Conservation (phyloP, 805 yeast genomes). For the Wickerhamiella hasegawae region DNA sequence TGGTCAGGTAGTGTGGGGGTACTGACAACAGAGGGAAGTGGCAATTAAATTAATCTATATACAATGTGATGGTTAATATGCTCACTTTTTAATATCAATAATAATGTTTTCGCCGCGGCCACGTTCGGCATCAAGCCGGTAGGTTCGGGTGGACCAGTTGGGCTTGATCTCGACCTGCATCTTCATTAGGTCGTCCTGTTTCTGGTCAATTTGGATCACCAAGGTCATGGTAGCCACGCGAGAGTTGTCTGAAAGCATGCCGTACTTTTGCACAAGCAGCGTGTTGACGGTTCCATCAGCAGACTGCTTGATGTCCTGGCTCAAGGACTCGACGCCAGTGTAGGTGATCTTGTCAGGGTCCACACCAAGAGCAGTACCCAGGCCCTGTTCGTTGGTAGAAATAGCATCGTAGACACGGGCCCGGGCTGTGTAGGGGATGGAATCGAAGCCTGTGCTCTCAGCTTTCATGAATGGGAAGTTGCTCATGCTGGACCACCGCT, state of each 20-base stretch:
- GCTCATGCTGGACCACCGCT: slow-evolving; percentile 3
- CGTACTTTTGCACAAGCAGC: slow-evolving; percentile 2
- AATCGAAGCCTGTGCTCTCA: not conserved
- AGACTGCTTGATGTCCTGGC: slow-evolving; percentile 3
- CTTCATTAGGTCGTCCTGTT: not conserved
- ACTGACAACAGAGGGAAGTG: too few species aligned
- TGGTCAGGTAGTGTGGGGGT: too few species aligned
- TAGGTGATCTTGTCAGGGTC: not conserved
- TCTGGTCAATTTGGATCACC: not conserved
- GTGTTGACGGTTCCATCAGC: not conserved
- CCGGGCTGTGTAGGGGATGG: slow-evolving; percentile 3
- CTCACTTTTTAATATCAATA: not conserved
- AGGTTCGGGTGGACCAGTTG: not conserved
- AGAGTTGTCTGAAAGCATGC: not conserved
- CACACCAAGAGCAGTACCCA: not conserved
- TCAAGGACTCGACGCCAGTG: slow-evolving; percentile 2
- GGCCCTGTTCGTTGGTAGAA: slow-evolving; percentile 3
- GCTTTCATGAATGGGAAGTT: slow-evolving; percentile 1
- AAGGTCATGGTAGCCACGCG: slow-evolving; percentile 4
- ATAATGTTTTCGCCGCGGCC: not conserved
- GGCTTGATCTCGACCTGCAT: slow-evolving; percentile 3
- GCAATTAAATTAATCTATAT: too few species aligned
- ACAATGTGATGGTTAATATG: not conserved
- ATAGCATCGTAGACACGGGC: slow-evolving; percentile 4
- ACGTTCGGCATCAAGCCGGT: not conserved